phyloP scores from a whole-genome alignment of 2,329 filamentous ascomycete species.

The Thelonectria olida region DNA sequence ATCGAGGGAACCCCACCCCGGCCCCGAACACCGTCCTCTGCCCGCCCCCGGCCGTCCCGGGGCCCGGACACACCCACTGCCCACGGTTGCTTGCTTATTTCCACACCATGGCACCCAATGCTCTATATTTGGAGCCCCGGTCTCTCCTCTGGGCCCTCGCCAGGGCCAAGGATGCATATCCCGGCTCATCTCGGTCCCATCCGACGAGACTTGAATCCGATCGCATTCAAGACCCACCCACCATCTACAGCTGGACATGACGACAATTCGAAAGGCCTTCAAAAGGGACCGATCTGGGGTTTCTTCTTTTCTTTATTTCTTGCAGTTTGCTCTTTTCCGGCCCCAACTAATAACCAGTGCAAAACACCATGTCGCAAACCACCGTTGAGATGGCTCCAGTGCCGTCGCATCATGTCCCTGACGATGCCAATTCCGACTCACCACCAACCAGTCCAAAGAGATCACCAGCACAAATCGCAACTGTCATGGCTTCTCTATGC shows the following conservation, averaged over 20 bases:
- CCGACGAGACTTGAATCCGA: not conserved
- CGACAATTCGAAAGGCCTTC: not conserved
- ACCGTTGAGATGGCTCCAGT: not conserved
- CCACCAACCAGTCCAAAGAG: constrained; percentile 14
- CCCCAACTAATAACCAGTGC: too few species aligned
- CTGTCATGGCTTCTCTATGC: constrained; percentile 51
- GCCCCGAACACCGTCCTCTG: too few species aligned
- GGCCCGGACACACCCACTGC: too few species aligned
- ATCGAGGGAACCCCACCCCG: too few species aligned
- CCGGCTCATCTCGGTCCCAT: too few species aligned
- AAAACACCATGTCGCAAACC: constrained; percentile 26
- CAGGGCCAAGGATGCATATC: too few species aligned
- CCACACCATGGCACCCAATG: too few species aligned
- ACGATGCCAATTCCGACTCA: not conserved
- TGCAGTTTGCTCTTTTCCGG: too few species aligned
- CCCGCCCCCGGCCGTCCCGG: too few species aligned
- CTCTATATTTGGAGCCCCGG: too few species aligned
- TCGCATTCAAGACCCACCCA: constrained; percentile 2
- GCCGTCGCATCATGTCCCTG: not conserved
- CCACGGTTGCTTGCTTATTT: too few species aligned
- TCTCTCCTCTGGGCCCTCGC: too few species aligned
- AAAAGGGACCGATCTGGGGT: not conserved
- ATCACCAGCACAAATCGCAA: constrained; percentile 32
- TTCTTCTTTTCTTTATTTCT: not conserved
- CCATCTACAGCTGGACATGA: not conserved